Evolutionary conservation across 305 asterid species (phyloP).

Genomic region (Fraxinus nigra): DNA sequence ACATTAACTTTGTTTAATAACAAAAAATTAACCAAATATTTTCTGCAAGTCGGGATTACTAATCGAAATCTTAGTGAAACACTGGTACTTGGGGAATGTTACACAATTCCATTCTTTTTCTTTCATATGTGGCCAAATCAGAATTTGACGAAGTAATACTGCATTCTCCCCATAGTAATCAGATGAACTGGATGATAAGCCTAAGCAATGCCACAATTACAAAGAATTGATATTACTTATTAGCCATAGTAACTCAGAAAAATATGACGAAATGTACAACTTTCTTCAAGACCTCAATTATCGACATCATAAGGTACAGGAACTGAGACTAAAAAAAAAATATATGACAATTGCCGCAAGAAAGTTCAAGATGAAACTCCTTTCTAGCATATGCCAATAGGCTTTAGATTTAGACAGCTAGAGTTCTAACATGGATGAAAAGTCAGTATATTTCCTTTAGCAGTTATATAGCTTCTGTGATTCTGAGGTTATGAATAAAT

Average conservation of each 20-base stretch:
- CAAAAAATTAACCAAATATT: not conserved
- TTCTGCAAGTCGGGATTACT: not conserved
- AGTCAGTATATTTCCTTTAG: not conserved
- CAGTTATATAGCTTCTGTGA: not conserved
- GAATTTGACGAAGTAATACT: not conserved
- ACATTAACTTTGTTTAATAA: not conserved
- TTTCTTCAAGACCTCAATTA: not conserved
- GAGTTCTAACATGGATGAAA: not conserved
- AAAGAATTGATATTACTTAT: not conserved
- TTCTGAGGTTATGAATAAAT: not conserved
- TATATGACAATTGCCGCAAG: not conserved
- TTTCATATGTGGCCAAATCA: not conserved
- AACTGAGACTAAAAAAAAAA: not conserved
- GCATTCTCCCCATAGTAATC: not conserved
- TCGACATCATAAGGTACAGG: not conserved
- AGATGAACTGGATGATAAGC: not conserved
- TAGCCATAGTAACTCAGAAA: not conserved
- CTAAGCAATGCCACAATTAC: not conserved
- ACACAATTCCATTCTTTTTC: not conserved
- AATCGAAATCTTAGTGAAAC: not conserved
- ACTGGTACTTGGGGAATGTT: not conserved
- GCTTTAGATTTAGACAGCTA: not conserved
- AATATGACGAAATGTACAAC: not conserved
- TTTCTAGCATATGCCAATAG: not conserved
- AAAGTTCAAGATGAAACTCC: not conserved